These are phyloP conservation scores for Phytophthora pini DNA, from an alignment of 352 stramenopile species.

Conservation along the genomic window DNA sequence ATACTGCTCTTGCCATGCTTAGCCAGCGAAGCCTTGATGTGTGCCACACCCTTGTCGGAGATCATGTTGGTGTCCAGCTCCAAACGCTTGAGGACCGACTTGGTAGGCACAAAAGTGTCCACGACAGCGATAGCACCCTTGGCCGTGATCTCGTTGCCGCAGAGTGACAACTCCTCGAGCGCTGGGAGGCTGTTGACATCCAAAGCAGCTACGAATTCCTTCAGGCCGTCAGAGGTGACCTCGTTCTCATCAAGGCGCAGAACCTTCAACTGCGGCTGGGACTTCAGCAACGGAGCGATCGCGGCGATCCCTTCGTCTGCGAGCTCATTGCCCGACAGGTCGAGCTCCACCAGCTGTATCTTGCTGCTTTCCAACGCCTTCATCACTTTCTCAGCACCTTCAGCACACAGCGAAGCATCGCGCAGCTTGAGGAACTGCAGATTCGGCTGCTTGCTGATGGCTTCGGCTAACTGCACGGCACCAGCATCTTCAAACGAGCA, in stretches of 20 bases:
- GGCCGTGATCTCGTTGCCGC: constrained; percentile 90
- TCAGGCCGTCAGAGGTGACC: constrained; percentile 84
- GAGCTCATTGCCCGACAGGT: constrained; percentile 94
- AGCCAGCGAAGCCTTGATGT: constrained; percentile 58
- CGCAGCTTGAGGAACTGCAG: constrained; percentile 91
- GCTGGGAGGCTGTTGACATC: constrained; percentile 38
- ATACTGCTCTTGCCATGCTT: constrained; percentile 59
- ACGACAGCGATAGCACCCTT: constrained; percentile 87
- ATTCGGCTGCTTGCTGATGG: constrained; percentile 73
- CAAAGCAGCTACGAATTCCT: constrained; percentile 74
- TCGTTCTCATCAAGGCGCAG: constrained; percentile 95
- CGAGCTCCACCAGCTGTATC: constrained; percentile 69
- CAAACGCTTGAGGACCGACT: constrained; percentile 50
- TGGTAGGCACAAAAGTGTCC: constrained; percentile 61
- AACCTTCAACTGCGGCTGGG: constrained; percentile 53
- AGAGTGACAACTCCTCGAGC: constrained; percentile 86
- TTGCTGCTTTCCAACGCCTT: constrained; percentile 31
- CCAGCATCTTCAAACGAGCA: constrained; percentile 89
- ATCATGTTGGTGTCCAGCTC: constrained; percentile 88
- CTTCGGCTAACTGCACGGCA: constrained; percentile 61
- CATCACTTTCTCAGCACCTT: constrained; percentile 79
- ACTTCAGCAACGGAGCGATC: constrained; percentile 56
- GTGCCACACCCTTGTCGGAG: constrained; percentile 61
- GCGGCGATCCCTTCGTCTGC: constrained; percentile 66
- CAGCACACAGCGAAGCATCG: constrained; percentile 91